phyloP scores from a whole-genome alignment of 1,139 yeast species.

The Suhomyces chickasaworum region DNA sequence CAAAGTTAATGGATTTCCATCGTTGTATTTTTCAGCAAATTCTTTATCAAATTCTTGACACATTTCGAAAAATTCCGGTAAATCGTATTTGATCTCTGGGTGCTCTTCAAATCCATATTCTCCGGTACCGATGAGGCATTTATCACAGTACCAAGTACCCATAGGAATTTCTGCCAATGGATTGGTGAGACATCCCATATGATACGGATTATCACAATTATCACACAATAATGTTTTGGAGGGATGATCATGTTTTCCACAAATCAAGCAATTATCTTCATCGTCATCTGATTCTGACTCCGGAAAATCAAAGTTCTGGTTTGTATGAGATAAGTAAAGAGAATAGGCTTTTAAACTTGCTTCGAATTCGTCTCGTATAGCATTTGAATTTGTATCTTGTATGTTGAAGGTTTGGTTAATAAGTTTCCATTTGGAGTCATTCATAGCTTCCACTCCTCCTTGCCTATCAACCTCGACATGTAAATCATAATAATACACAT shows the following conservation, averaged over 20 bases:
- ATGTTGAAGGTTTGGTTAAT: constrained; percentile 34
- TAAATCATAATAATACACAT: constrained; percentile 55
- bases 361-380: constrained; percentile 37
- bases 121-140: constrained; percentile 82
- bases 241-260: constrained; percentile 54
- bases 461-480: constrained; percentile 45
- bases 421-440: constrained; percentile 33
- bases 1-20: constrained; percentile 36
- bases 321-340: constrained; percentile 35
- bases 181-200: constrained; percentile 61
- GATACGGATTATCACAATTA: constrained; percentile 72
- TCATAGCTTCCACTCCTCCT: constrained; percentile 28
- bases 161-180: constrained; percentile 52
- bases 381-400: constrained; percentile 17
- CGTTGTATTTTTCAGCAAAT: constrained; percentile 35
- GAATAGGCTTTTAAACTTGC: constrained; percentile 46
- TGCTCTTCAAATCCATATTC: constrained; percentile 89
- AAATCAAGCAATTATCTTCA: constrained; percentile 49
- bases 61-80: constrained; percentile 59
- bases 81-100: constrained; percentile 53
- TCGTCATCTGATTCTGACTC: constrained; percentile 27
- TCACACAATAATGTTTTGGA: constrained; percentile 62
- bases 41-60: constrained; percentile 54
- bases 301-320: constrained; percentile 20
- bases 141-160: constrained; percentile 77